Evolutionary conservation across 345 rosid species (phyloP).

Genomic region (Fremontodendron californicum): DNA sequence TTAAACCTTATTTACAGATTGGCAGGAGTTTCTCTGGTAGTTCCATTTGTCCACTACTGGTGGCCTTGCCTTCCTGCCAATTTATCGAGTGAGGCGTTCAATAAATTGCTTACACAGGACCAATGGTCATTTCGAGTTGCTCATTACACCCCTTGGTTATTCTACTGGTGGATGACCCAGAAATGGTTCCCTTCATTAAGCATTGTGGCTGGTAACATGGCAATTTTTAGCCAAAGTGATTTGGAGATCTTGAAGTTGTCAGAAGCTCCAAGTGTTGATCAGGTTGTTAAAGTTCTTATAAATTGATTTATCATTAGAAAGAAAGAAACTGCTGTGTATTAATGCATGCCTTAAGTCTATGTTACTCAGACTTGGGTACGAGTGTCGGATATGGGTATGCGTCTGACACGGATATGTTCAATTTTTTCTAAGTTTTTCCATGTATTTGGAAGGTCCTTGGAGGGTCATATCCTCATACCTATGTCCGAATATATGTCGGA

Average conservation of each 20-base stretch:
- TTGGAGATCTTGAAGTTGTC: constrained; percentile 28
- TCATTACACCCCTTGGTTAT: constrained; percentile 64
- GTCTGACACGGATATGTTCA: no score
- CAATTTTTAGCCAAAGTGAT: constrained; percentile 44
- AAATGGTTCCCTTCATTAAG: constrained; percentile 66
- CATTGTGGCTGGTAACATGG: constrained; percentile 37
- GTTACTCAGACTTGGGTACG: no score
- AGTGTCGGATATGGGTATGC: no score
- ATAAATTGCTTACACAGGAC: constrained; percentile 35
- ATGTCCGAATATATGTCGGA: no score
- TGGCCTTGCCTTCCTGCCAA: constrained; percentile 66
- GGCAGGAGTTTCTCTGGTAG: constrained; percentile 63
- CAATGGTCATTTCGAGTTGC: constrained; percentile 65
- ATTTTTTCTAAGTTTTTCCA: no score
- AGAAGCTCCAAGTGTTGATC: constrained; percentile 37
- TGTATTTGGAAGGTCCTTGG: no score
- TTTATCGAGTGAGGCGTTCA: constrained; percentile 33
- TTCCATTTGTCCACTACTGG: constrained; percentile 82
- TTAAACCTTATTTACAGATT: constrained; percentile 34
- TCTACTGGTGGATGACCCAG: constrained; percentile 88
- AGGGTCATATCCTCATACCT: no score
- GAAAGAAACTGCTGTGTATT: no score
- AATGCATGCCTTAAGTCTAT: no score
- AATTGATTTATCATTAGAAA: no score
- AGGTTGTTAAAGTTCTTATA: constrained; percentile 36